Evolutionary conservation across 305 asterid genomes (phyloP).

Genomic region (Striga hermonthica): DNA sequence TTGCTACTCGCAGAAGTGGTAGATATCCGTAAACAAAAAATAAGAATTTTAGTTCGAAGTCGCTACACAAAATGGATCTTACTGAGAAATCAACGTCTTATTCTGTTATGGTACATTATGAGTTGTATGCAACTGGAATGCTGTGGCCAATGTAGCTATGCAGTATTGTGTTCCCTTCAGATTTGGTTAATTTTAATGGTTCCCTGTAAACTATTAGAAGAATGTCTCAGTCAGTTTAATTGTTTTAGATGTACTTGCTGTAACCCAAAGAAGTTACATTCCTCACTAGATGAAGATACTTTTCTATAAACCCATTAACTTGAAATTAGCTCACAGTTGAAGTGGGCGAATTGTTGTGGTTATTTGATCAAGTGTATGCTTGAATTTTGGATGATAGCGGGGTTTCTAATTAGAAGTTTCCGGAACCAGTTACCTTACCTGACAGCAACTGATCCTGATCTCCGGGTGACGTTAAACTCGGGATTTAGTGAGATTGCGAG

Average conservation of each 20-base stretch:
- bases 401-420: too few relatives aligned
- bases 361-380: neutral
- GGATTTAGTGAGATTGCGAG: constrained; percentile 3
- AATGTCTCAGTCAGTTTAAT: constrained; percentile 8
- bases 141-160: too few relatives aligned
- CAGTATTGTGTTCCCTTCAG: neutral
- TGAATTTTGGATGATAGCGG: neutral
- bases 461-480: neutral
- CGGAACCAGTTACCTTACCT: too few relatives aligned
- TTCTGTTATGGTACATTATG: neutral
- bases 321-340: neutral
- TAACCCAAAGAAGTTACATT: constrained; percentile 9
- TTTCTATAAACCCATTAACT: neutral
- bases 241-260: neutral
- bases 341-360: too few relatives aligned
- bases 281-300: neutral
- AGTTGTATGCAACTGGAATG: constrained; percentile 1
- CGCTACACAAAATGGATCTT: too few relatives aligned
- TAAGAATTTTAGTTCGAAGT: too few relatives aligned
- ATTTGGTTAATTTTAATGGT: neutral
- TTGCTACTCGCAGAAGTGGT: constrained; percentile 10
- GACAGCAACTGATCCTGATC: too few relatives aligned
- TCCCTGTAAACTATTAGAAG: constrained; percentile 5
- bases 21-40: neutral
- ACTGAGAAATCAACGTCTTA: too few relatives aligned